These are phyloP conservation scores for Phlegmacium glaucopus DNA, from an alignment of 768 basidiomycete genomes.

Conservation along the genomic window DNA sequence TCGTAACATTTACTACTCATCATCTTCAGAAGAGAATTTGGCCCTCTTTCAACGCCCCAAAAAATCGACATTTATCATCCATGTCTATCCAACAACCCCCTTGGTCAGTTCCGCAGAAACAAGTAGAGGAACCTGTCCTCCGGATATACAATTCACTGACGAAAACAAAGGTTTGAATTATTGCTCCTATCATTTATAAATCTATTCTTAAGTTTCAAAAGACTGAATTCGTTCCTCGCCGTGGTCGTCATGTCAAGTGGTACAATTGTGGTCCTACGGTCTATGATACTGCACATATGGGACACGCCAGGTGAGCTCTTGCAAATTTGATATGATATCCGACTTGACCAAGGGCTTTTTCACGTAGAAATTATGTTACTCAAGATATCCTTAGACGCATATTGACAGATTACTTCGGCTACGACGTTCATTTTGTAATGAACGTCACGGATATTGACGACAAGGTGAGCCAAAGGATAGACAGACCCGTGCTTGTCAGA, in stretches of 20 bases:
- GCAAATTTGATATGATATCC: slow-evolving; percentile 1
- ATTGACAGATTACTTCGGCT: slow-evolving; percentile 93
- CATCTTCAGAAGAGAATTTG: slow-evolving; percentile 11
- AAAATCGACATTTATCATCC: slow-evolving; percentile 8
- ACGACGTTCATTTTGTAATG: slow-evolving; percentile 98
- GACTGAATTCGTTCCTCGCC: slow-evolving; percentile 73
- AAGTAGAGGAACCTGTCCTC: slow-evolving; percentile 57
- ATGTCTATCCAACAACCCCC: slow-evolving; percentile 64
- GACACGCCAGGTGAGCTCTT: slow-evolving; percentile 82
- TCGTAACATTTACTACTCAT: slow-evolving; percentile 1
- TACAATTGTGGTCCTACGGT: slow-evolving; percentile 99
- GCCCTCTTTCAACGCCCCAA: neutral
- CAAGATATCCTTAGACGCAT: slow-evolving; percentile 91
- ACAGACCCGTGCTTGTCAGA: slow-evolving; percentile 17
- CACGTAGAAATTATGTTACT: slow-evolving; percentile 87
- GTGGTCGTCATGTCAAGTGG: slow-evolving; percentile 86
- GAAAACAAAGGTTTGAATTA: slow-evolving; percentile 66
- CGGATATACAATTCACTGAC: slow-evolving; percentile 94
- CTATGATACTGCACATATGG: slow-evolving; percentile 98
- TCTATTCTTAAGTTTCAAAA: slow-evolving; percentile 27
- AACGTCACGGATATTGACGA: slow-evolving; percentile 99
- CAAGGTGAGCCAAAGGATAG: slow-evolving; percentile 65
- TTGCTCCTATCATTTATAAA: slow-evolving; percentile 13
- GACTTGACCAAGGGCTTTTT: neutral
- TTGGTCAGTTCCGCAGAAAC: slow-evolving; percentile 48